Percentiles rank a stretch among this genome's conserved stretches.
These are phyloP conservation scores for Pisolithus orientalis DNA, from an alignment of 768 basidiomycete species.

Conservation along the genomic window DNA sequence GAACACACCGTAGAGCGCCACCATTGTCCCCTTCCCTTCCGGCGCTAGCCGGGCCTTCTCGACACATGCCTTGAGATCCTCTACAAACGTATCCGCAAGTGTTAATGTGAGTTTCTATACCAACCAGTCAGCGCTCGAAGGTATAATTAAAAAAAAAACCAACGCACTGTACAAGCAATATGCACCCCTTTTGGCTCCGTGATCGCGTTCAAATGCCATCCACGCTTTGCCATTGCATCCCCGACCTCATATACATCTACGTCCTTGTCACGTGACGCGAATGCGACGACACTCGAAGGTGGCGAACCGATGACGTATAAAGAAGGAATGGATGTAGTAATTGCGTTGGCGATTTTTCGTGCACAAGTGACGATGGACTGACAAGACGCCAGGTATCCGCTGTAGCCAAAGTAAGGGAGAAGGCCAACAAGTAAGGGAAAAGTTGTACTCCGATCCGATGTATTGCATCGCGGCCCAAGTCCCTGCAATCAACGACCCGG, in stretches of 20 bases:
- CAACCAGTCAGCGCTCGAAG: neutral
- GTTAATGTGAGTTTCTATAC: slow-evolving; percentile 71
- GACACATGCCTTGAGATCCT: slow-evolving; percentile 77
- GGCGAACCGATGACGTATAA: slow-evolving; percentile 88
- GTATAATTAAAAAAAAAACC: neutral
- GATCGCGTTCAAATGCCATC: slow-evolving; percentile 91
- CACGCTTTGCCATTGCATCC: slow-evolving; percentile 76
- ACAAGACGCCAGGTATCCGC: slow-evolving; percentile 87
- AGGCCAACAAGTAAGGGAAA: neutral
- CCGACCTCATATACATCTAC: slow-evolving; percentile 81
- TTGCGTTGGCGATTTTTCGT: slow-evolving; percentile 59
- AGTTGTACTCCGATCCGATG: slow-evolving; percentile 75
- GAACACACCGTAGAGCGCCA: slow-evolving; percentile 76
- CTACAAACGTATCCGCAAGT: slow-evolving; percentile 70
- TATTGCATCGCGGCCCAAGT: slow-evolving; percentile 96
- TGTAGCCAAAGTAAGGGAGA: slow-evolving; percentile 21
- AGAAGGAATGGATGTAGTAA: slow-evolving; percentile 68
- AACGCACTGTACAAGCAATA: slow-evolving; percentile 85
- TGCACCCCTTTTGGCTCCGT: slow-evolving; percentile 78
- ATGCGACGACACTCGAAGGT: slow-evolving; percentile 86
- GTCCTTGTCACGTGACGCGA: slow-evolving; percentile 53
- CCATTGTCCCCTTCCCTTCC: slow-evolving; percentile 79
- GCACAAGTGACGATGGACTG: slow-evolving; percentile 72
- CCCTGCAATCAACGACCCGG: slow-evolving; percentile 89
- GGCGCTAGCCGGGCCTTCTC: slow-evolving; percentile 58